A percentile compares a stretch with the other conserved stretches of the same genome.
phyloP scores from a whole-genome alignment of 116 monocot genomes.

The Thalassia testudinum region DNA sequence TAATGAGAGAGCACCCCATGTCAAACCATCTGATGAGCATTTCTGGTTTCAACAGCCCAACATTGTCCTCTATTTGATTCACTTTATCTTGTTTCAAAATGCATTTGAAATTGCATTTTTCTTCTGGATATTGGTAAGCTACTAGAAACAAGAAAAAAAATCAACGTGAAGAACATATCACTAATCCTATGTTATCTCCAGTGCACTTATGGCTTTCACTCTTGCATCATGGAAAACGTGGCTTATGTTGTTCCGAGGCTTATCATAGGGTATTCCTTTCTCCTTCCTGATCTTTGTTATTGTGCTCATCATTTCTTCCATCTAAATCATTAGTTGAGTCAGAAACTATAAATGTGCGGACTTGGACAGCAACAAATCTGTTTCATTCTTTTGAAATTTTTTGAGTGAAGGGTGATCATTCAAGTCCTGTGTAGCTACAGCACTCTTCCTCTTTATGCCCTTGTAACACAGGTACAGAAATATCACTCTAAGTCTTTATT shows the following conservation, averaged over 20 bases:
- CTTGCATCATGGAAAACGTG: constrained; percentile 46
- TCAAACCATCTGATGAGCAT: constrained; percentile 58
- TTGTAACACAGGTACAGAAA: constrained; percentile 53
- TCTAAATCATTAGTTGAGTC: neutral
- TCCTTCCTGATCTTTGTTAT: neutral
- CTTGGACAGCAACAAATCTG: neutral
- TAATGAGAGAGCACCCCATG: constrained; percentile 1
- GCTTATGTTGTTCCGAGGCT: constrained; percentile 35
- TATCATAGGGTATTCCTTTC: constrained; percentile 26
- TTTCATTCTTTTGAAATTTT: neutral
- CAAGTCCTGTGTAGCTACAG: constrained; percentile 64
- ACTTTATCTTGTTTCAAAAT: constrained; percentile 90
- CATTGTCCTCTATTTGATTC: constrained; percentile 64
- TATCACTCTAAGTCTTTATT: too few relatives aligned
- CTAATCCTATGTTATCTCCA: constrained; percentile 9
- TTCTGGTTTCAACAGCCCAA: constrained; percentile 66
- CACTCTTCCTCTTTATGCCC: constrained; percentile 60
- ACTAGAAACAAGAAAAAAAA: neutral
- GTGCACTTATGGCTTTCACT: constrained; percentile 62
- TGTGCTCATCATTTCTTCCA: neutral
- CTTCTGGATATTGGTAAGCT: constrained; percentile 86
- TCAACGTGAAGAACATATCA: neutral
- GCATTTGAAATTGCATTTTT: constrained; percentile 89
- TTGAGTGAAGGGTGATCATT: constrained; percentile 25
- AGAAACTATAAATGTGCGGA: too few relatives aligned